phyloP scores from a whole-genome alignment of 148 eudicot genomes.

The Fagopyrum esculentum region DNA sequence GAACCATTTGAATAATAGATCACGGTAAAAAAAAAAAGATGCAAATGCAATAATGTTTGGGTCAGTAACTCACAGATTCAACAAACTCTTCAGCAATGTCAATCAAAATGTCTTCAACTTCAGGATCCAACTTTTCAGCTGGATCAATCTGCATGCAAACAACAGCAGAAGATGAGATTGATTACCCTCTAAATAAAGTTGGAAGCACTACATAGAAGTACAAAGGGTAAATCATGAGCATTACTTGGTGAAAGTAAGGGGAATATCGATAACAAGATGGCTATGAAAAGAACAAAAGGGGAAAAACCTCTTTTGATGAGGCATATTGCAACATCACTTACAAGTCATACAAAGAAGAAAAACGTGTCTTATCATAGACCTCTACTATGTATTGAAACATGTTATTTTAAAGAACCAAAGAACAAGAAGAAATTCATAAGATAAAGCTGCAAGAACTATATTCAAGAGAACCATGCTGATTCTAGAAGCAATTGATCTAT shows the following conservation, averaged over 20 bases:
- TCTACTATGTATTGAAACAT: background rate
- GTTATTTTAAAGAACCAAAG: background rate
- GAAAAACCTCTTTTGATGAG: background rate
- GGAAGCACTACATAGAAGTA: background rate
- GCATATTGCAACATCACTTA: conserved; percentile 1
- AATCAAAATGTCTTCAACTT: conserved; percentile 82
- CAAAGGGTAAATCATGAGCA: background rate
- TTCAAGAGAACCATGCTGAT: background rate
- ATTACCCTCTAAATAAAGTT: background rate
- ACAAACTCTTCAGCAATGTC: conserved; percentile 95
- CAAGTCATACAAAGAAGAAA: background rate
- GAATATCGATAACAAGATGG: too few relatives aligned
- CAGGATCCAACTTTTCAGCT: conserved; percentile 75
- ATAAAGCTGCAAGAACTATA: background rate
- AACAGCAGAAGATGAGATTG: background rate
- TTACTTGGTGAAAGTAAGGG: background rate
- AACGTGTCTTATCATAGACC: background rate
- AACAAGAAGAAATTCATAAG: background rate
- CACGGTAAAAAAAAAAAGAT: background rate
- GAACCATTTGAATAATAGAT: background rate
- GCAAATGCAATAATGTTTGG: background rate
- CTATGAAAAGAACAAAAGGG: background rate
- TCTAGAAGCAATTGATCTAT: background rate
- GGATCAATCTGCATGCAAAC: conserved; percentile 62
- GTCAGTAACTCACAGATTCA: conserved; percentile 63